Base-by-base conservation (phyloP, 306 rosid genomes). In the Coriaria nepalensis region DNA sequence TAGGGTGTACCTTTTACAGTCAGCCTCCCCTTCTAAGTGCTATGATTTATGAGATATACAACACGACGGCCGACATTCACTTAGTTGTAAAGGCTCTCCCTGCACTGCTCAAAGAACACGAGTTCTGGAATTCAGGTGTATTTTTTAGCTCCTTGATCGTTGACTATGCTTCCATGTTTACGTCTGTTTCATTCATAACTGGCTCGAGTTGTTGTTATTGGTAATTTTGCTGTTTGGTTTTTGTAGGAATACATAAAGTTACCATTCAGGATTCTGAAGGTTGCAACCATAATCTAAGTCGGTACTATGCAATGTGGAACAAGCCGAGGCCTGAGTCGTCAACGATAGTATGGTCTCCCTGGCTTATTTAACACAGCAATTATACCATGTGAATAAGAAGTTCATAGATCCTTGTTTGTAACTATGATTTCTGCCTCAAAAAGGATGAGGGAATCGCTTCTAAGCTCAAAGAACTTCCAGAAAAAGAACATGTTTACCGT, bases 11-110 rank as follows among this genome's bases (percentile, higher is more conserved):
- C 32, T 44, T 61, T 74, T 65, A 68, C 79, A 90, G 98, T 76
- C 92, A 90, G 78, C 98, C 98, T 67, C 98, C 95, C 6, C 85
- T 90, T 53, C 71, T 90, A 43, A 90, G 98, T 14, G 78, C 94
- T 46, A 90, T 90, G 95, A 73, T 90, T 55, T 64, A 62, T 45
- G 92, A 79, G 57, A 77, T 85, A 68, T 85, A 71, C 71, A 13
- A 38, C 49, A 63, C 63, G 56, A 90, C 92, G 2, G 78, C 76
- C 6, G 87, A 85, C 43, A 9, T 67, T 10, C 77, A 82, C 60
- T 65, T 90, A 13, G 79, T 78, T 53, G 67, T 67, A 48, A 79
- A 59, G 40, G 59, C 87, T 37, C 83, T 90, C n/a, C 95, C 94
- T 45, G 76, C 94, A n/a, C 73, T 90, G 13, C 50, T 65, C 48